phyloP scores from a whole-genome alignment of 257 asterid genomes.

The Przewalskia tangutica region DNA sequence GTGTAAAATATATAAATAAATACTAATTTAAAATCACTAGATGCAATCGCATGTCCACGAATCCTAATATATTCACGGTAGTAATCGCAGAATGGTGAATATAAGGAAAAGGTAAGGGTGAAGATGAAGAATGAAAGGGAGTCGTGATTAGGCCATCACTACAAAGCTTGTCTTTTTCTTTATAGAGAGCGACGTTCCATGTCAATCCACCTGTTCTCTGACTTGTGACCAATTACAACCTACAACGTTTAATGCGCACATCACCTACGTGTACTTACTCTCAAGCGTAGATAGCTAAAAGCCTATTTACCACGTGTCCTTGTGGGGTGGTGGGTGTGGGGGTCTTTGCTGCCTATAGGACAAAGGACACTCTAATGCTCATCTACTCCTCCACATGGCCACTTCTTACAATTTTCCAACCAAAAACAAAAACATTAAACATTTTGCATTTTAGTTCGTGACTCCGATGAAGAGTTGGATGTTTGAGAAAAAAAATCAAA shows the following conservation, averaged over 20 bases:
- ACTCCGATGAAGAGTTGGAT: too few relatives aligned
- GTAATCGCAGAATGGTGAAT: not conserved
- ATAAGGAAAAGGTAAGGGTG: not conserved
- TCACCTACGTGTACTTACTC: not conserved
- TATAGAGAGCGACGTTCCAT: constrained; percentile 10
- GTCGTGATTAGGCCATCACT: constrained; percentile 17
- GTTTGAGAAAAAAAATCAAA: too few relatives aligned
- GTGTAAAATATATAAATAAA: too few relatives aligned
- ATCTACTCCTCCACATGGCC: not conserved
- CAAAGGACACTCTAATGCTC: not conserved
- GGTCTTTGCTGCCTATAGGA: not conserved
- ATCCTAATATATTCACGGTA: too few relatives aligned
- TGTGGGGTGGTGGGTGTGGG: too few relatives aligned
- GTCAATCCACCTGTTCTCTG: constrained; percentile 13
- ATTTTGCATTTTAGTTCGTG: too few relatives aligned
- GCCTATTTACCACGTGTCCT: constrained; percentile 12
- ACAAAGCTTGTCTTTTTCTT: not conserved
- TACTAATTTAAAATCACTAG: too few relatives aligned
- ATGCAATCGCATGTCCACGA: too few relatives aligned
- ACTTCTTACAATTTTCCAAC: not conserved
- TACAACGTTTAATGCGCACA: constrained; percentile 6
- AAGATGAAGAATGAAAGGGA: not conserved
- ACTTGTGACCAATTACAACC: not conserved
- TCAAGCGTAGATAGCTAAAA: not conserved
- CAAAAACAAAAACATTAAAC: not conserved